Percentiles rank a stretch among this genome's conserved stretches.
Conservation (phyloP, 2,329 filamentous ascomycete genomes). For the Fusarium ambrosium region DNA sequence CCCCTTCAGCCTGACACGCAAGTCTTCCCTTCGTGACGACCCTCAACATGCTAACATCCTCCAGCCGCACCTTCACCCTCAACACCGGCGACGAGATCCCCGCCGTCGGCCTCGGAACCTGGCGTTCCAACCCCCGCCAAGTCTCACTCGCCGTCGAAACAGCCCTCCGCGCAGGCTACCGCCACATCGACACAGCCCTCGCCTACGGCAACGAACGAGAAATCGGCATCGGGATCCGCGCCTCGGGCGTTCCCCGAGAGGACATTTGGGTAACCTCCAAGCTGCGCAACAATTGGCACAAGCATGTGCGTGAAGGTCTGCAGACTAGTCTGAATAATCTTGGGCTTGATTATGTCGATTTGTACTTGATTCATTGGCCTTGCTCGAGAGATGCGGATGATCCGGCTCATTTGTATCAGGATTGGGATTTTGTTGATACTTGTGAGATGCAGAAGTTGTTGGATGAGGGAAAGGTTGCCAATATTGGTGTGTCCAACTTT, state of each 20-base stretch:
- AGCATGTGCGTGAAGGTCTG: conserved; percentile 74
- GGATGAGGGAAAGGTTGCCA: conserved; percentile 78
- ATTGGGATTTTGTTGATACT: conserved; percentile 88
- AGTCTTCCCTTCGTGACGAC: neutral
- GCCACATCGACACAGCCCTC: conserved; percentile 82
- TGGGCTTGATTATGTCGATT: conserved; percentile 75
- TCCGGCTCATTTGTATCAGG: conserved; percentile 75
- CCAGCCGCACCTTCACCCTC: conserved; percentile 69
- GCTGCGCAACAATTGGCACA: conserved; percentile 85
- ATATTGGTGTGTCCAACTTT: conserved; percentile 91
- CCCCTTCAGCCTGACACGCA: conserved; percentile 23
- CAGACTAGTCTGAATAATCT: conserved; percentile 71
- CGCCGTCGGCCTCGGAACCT: conserved; percentile 82
- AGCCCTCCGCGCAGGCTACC: conserved; percentile 77
- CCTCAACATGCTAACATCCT: neutral
- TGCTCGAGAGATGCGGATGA: conserved; percentile 73
- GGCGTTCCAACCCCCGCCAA: conserved; percentile 79
- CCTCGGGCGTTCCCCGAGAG: conserved; percentile 73
- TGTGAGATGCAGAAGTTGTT: conserved; percentile 81
- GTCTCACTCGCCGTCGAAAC: conserved; percentile 79
- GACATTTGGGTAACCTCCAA: conserved; percentile 84
- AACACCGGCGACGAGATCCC: conserved; percentile 85
- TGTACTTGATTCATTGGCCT: conserved; percentile 82
- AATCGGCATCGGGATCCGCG: conserved; percentile 75
- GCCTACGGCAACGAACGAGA: conserved; percentile 83